phyloP scores from a whole-genome alignment of 164 flowering plant species.

The Cinnamomum micranthum region DNA sequence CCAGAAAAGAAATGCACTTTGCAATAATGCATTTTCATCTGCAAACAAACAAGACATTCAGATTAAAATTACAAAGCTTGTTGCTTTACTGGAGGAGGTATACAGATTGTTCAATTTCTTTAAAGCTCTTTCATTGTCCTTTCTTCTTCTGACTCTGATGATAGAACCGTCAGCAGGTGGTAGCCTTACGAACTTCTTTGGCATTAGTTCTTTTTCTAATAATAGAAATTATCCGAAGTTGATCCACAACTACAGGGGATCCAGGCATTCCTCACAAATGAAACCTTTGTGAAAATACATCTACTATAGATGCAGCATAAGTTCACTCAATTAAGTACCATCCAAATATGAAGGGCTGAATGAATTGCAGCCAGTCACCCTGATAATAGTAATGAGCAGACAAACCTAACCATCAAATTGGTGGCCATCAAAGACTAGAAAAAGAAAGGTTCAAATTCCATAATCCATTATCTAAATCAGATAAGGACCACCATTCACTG shows the following conservation, averaged over 20 bases:
- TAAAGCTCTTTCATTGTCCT: not conserved
- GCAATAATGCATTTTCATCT: slow-evolving; percentile 26
- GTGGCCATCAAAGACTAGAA: not conserved
- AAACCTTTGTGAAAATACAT: not conserved
- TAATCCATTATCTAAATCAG: not conserved
- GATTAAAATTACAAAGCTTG: slow-evolving; percentile 50
- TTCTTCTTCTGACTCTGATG: too few species aligned
- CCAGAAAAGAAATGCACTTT: slow-evolving; percentile 11
- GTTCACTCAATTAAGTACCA: not conserved
- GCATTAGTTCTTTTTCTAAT: too few species aligned
- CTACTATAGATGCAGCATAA: not conserved
- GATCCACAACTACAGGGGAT: not conserved
- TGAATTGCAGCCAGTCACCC: not conserved
- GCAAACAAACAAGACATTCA: slow-evolving; percentile 45
- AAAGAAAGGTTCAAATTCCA: not conserved
- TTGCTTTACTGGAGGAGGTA: slow-evolving; percentile 67
- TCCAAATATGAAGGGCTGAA: not conserved
- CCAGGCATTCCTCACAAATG: not conserved
- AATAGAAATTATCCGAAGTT: not conserved
- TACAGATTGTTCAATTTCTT: not conserved
- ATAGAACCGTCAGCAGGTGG: too few species aligned
- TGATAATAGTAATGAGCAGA: not conserved
- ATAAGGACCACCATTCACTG: not conserved
- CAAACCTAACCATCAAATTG: not conserved
- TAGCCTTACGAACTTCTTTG: too few species aligned